These are phyloP conservation scores for Solanum medicagineum DNA, from an alignment of 257 asterid species.

Conservation along the genomic window DNA sequence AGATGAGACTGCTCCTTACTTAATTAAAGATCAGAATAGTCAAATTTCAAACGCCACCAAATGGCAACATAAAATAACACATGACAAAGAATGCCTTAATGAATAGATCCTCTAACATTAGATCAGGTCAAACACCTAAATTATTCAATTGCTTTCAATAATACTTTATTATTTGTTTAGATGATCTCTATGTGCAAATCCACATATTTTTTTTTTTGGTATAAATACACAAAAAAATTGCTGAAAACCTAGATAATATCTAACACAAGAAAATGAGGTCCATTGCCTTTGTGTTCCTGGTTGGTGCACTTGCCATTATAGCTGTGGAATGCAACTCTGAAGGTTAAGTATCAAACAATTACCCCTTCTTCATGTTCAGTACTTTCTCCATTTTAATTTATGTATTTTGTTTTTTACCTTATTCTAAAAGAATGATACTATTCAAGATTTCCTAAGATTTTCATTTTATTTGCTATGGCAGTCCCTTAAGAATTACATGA, in stretches of 20 bases:
- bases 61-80: no score
- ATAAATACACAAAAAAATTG: background rate
- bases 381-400: background rate
- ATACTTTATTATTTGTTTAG: background rate
- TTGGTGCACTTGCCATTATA: conserved; percentile 5
- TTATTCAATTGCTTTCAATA: background rate
- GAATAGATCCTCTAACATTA: background rate
- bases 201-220: background rate
- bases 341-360: background rate
- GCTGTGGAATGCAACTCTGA: conserved; percentile 5
- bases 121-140: background rate
- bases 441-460: background rate
- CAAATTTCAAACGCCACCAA: fast-evolving
- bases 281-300: background rate
- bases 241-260: background rate
- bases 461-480: background rate
- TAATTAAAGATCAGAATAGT: no score
- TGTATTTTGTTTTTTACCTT: background rate
- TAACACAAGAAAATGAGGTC: background rate
- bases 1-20: no score
- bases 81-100: no score
- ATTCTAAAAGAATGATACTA: background rate
- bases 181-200: background rate
- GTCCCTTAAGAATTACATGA: background rate
- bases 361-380: background rate